Evolutionary conservation across 2,329 filamentous ascomycete genomes (phyloP).

Genomic region (Arthrobotrys sphaeroides): DNA sequence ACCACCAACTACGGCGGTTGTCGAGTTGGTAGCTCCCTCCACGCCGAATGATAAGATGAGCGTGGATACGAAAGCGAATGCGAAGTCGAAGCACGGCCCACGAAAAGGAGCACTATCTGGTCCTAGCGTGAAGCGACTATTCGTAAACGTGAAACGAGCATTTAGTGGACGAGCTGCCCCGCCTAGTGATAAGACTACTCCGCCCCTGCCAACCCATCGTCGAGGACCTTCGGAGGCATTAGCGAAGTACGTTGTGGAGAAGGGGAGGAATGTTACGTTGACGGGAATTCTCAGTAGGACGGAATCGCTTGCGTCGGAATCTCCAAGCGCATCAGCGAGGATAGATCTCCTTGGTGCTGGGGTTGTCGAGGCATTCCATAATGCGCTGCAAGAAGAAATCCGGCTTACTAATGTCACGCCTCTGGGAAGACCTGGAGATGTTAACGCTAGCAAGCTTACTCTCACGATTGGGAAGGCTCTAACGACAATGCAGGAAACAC

Average conservation of each 20-base stretch:
- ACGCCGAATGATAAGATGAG: slow-evolving; percentile 68
- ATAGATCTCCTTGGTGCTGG: slow-evolving; percentile 85
- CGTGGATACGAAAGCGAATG: slow-evolving; percentile 64
- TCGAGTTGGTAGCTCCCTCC: slow-evolving; percentile 71
- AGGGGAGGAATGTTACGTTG: slow-evolving; percentile 61
- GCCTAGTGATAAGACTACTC: slow-evolving; percentile 34
- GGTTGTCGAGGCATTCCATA: slow-evolving; percentile 80
- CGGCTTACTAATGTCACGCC: slow-evolving; percentile 17
- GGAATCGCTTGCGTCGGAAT: slow-evolving; percentile 61
- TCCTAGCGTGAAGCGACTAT: slow-evolving; percentile 82
- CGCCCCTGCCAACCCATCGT: slow-evolving; percentile 29
- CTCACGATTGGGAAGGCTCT: slow-evolving; percentile 52
- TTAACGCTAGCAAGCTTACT: slow-evolving; percentile 44
- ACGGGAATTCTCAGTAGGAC: slow-evolving; percentile 63
- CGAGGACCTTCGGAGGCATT: slow-evolving; percentile 49
- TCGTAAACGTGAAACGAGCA: slow-evolving; percentile 75
- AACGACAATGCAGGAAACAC: slow-evolving; percentile 53
- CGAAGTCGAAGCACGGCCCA: slow-evolving; percentile 48
- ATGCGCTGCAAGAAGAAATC: slow-evolving; percentile 74
- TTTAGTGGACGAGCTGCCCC: slow-evolving; percentile 55
- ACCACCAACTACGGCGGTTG: slow-evolving; percentile 81
- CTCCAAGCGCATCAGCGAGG: slow-evolving; percentile 67
- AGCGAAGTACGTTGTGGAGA: slow-evolving; percentile 48
- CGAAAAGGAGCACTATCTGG: slow-evolving; percentile 70
- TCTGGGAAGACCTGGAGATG: slow-evolving; percentile 30